Percentiles rank a stretch among this genome's conserved stretches.
phyloP scores from a whole-genome alignment of 2,329 filamentous ascomycete species.

The Cladosporium phlei region DNA sequence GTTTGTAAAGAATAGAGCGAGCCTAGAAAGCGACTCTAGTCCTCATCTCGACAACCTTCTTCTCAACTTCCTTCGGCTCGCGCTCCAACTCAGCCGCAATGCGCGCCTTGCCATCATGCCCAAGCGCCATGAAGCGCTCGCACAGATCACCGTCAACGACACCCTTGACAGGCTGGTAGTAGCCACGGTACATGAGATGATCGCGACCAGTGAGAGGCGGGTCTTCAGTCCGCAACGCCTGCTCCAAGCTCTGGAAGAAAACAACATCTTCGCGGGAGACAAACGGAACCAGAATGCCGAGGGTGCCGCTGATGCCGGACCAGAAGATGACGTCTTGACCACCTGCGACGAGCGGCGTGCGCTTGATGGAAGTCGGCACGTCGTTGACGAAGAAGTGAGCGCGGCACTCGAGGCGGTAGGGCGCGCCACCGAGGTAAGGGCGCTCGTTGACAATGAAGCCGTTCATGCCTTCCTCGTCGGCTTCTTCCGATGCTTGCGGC shows the following conservation, averaged over 20 bases:
- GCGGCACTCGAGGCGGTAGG: slow-evolving; percentile 78
- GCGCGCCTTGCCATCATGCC: slow-evolving; percentile 87
- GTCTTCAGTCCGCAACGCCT: slow-evolving; percentile 80
- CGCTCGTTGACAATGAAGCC: slow-evolving; percentile 88
- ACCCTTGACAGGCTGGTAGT: slow-evolving; percentile 94
- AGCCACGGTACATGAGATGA: slow-evolving; percentile 90
- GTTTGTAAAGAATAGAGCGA: too few species aligned
- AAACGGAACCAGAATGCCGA: slow-evolving; percentile 91
- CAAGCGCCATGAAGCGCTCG: slow-evolving; percentile 79
- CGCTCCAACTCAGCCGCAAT: slow-evolving; percentile 91
- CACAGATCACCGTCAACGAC: slow-evolving; percentile 96
- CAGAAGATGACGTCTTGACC: slow-evolving; percentile 88
- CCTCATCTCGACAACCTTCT: slow-evolving; percentile 63
- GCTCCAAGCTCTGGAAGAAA: slow-evolving; percentile 93
- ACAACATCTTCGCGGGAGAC: slow-evolving; percentile 87
- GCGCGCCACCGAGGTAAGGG: slow-evolving; percentile 82
- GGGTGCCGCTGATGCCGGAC: slow-evolving; percentile 89
- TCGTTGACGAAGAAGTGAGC: slow-evolving; percentile 89
- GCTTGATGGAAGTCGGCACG: slow-evolving; percentile 83
- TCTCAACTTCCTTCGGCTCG: slow-evolving; percentile 86
- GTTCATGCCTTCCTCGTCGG: slow-evolving; percentile 86
- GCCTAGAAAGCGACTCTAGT: slow-evolving; percentile 34
- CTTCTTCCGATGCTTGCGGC: slow-evolving; percentile 76
- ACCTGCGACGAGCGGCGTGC: slow-evolving; percentile 83
- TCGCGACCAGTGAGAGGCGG: slow-evolving; percentile 85